Base-by-base conservation (phyloP, 129 eudicot species). In the Dittrichia graveolens region DNA sequence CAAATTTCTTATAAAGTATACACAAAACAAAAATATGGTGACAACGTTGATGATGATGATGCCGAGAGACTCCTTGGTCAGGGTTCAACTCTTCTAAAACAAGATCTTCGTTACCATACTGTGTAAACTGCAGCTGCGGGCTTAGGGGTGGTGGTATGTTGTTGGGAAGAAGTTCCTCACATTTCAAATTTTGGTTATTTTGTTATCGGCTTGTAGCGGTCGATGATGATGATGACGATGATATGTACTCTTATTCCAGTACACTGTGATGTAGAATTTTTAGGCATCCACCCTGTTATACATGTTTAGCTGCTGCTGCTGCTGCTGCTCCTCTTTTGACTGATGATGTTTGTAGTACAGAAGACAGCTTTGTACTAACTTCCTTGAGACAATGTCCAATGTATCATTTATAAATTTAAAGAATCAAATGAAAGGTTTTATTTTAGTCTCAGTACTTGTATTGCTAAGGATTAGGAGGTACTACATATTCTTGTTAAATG, bases 221-320 rank as follows among this genome's bases (percentile, higher is more conserved):
- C 37, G 76, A 13, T 57, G 67, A 68, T 62, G 31, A 24, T 24
- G 31, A 24, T 24, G 31, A 24, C 6, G 42, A 67, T 50, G 62
- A 14, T 47, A 19, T 83, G 84, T 83, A 69, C 76, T 74, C 47
- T 78, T 75, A 73, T 82, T 62, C n/a, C 41, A 62, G 52, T 57
- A 83, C 76, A 77, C 64, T 59, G 31, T 63, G 76, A 73, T 43
- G 57, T 70, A 61, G 78, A 54, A 53, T 78, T 55, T 56, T 56
- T 65, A 76, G 69, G 73, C 66, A 59, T 40, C 79, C 55, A 65
- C 75, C 72, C 45, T 69, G 75, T 63, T 60, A 73, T 69, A 75
- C 69, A 15, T 45, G 42, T 24, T 24, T n/a, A n/a, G n/a, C n/a
- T 72, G 66, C 46, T 76, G 56, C 52, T 45, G 67, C 44, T 63